Conservation (phyloP, 192 early-diverging fungal genomes). For the Entrophospora sp. region DNA sequence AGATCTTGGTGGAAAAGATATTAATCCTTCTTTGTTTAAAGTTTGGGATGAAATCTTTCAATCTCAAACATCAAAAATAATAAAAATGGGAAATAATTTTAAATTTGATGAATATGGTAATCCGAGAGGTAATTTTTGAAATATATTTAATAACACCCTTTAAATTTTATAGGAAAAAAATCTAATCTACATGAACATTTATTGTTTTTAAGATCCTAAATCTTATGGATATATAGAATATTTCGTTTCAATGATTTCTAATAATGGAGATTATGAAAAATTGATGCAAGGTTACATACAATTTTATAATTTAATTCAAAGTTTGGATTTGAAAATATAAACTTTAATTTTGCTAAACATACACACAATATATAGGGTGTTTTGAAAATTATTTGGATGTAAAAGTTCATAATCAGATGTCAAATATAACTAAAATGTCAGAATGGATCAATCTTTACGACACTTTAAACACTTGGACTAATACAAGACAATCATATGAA, state of each 20-base stretch:
- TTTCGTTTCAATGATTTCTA: constrained; percentile 39
- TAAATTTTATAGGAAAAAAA: too few relatives aligned
- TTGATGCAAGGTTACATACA: constrained; percentile 65
- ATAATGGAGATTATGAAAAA: constrained; percentile 80
- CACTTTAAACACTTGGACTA: constrained; percentile 41
- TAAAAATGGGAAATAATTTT: not conserved
- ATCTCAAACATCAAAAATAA: constrained; percentile 22
- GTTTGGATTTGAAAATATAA: not conserved
- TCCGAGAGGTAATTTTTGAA: too few relatives aligned
- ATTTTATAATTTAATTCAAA: not conserved
- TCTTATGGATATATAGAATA: constrained; percentile 42
- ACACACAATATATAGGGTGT: constrained; percentile 49
- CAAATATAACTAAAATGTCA: constrained; percentile 54
- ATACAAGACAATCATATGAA: constrained; percentile 41
- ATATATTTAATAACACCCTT: too few relatives aligned
- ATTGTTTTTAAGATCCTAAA: constrained; percentile 22
- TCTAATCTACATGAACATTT: not conserved
- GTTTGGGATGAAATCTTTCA: constrained; percentile 81
- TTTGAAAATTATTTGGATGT: constrained; percentile 84
- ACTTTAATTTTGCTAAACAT: not conserved
- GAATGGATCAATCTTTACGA: constrained; percentile 86
- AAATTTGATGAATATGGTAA: too few relatives aligned
- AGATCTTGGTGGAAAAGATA: constrained; percentile 71
- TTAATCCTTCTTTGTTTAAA: constrained; percentile 63
- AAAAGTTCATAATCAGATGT: constrained; percentile 68